A percentile compares a stretch with the other conserved stretches of the same genome.
These are phyloP conservation scores for Carex scoparia DNA, from an alignment of 176 grass and related monocot genomes.

Conservation along the genomic window DNA sequence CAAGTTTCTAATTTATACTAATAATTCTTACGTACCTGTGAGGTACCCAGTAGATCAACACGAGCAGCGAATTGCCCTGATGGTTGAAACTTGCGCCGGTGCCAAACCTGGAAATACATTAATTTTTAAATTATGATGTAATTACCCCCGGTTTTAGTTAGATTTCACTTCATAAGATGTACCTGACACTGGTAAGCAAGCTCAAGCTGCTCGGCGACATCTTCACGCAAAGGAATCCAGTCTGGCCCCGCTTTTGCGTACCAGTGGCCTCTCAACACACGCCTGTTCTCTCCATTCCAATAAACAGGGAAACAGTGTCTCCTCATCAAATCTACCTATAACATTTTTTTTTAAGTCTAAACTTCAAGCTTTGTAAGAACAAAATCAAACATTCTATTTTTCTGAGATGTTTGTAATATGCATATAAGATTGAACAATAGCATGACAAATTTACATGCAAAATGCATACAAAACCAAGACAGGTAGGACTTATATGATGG, in stretches of 20 bases:
- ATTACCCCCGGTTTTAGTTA: background rate
- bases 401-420: no score
- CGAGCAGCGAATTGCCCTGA: conserved; percentile 92
- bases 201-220: conserved; percentile 92
- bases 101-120: conserved; percentile 58
- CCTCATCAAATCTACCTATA: conserved; percentile 82
- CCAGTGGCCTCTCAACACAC: conserved; percentile 92
- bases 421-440: no score
- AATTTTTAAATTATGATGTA: background rate
- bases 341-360: background rate
- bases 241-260: conserved; percentile 87
- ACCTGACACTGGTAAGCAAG: conserved; percentile 75
- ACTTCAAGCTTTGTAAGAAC: background rate
- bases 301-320: conserved; percentile 98
- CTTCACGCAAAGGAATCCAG: conserved; percentile 93
- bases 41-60: conserved; percentile 73
- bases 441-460: no score
- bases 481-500: background rate
- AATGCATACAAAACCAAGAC: no score
- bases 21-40: conserved; percentile 40
- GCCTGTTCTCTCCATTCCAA: conserved; percentile 95
- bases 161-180: background rate
- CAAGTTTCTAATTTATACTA: background rate
- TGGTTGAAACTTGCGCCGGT: conserved; percentile 84
- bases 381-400: conserved; percentile 3